Evolutionary conservation across 2,329 filamentous ascomycete genomes (phyloP).

Genomic region (Macroventuria anomochaeta): DNA sequence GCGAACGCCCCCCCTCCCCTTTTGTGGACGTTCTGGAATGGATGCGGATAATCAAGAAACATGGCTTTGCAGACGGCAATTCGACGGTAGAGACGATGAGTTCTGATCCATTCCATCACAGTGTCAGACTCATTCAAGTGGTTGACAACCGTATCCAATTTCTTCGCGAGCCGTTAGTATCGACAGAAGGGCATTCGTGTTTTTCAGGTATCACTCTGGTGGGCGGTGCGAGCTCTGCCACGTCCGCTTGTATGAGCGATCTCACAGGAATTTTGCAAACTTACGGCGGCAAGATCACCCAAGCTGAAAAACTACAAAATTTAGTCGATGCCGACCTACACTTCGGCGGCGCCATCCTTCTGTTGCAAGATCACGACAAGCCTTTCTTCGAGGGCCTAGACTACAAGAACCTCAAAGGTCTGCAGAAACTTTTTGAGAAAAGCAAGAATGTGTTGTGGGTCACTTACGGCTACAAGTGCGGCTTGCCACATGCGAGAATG

Average conservation of each 20-base stretch:
- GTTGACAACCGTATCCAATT: slow-evolving; percentile 9
- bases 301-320: neutral
- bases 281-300: neutral
- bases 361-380: slow-evolving; percentile 8
- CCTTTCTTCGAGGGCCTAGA: neutral
- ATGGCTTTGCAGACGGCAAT: neutral
- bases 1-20: neutral
- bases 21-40: neutral
- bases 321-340: neutral
- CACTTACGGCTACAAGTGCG: slow-evolving; percentile 7
- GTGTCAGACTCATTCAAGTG: neutral
- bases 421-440: slow-evolving; percentile 2
- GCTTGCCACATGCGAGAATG: slow-evolving; percentile 19
- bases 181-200: rapidly evolving
- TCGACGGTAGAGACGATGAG: neutral
- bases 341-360: neutral
- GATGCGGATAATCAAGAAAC: neutral
- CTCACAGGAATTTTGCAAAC: neutral
- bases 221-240: neutral
- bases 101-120: no score
- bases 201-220: neutral
- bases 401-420: neutral
- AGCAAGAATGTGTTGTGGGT: slow-evolving; percentile 21
- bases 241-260: neutral
- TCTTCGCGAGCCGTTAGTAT: slow-evolving; percentile 1